Evolutionary conservation across 2,329 filamentous ascomycete species (phyloP).

Genomic region (Phyllosticta paracitricarpa): DNA sequence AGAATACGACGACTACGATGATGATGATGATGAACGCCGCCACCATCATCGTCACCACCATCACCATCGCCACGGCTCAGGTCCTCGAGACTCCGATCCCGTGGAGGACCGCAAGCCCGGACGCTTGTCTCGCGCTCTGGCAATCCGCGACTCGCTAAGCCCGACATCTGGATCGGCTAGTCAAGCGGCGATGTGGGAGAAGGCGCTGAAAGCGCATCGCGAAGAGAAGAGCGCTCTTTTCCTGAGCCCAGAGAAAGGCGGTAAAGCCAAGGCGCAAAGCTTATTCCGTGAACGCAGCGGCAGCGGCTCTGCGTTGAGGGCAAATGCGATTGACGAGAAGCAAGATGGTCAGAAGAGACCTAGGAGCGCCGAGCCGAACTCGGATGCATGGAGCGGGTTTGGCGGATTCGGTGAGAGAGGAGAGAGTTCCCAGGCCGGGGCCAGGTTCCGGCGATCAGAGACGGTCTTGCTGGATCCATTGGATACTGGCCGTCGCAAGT

Average conservation of each 20-base stretch:
- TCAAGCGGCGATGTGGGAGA: constrained; percentile 24
- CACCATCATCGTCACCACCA: not conserved
- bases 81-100: not conserved
- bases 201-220: constrained; percentile 26
- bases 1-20: not conserved
- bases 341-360: not conserved
- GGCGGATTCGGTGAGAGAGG: not conserved
- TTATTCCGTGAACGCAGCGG: constrained; percentile 5
- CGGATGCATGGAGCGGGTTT: not conserved
- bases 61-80: not conserved
- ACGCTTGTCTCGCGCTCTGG: constrained; percentile 21
- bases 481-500: not conserved
- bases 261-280: not conserved
- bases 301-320: not conserved
- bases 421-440: not conserved
- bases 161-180: constrained; percentile 10
- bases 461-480: constrained; percentile 2
- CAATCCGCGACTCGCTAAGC: constrained; percentile 17
- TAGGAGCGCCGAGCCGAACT: not conserved
- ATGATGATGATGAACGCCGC: not conserved
- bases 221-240: constrained; percentile 26
- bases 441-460: not conserved
- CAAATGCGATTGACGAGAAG: not conserved
- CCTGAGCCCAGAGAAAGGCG: constrained; percentile 24
- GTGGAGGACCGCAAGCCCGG: constrained; percentile 12